Evolutionary conservation across 1,284 basidiomycete species (phyloP), one percentile per base, ranked within the genome.

Genomic region (Rhodotorula sp.): DNA sequence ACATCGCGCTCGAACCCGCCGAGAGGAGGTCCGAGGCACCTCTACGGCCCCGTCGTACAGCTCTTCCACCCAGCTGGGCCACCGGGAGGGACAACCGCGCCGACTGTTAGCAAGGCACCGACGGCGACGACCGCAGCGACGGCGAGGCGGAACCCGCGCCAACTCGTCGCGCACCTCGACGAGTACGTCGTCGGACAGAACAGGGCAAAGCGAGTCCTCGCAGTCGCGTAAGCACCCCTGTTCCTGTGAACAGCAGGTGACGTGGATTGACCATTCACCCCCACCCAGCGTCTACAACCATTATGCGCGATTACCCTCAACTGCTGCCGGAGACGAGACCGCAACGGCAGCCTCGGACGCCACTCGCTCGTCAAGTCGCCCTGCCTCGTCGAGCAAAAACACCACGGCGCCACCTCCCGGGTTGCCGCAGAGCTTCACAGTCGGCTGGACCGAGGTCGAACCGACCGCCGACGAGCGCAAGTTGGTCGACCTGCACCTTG

Each of bases 121-220:
- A 42, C 37, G 8, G 53, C 26, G 53, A 26, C 24, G 51, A 26
- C 53, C 5, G 53, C 12, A 7, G n/a, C 53, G n/a, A 18, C 53
- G 8, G 29, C n/a, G 26, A 54, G 53, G 53, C 26, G 29, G 53
- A 54, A 54, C 26, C 53, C 53, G 53, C 24, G 53, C 49, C 49
- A 67, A 55, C 42, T 67, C 45, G 46, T 62, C 37, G 29, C 29
- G n/a, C 67, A 70, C 29, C 30, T 74, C 22, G 61, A 72, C 54
- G 60, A 68, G 42, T 74, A 66, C 79, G 88, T 97, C n/a, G 86
- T 97, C 20, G 94, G 95, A 3, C 95, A 97, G 80, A 90, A 91
- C 73, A 85, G 85, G 72, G 94, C 95, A 5, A 97, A 97, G 85
- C 93, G 93, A 79, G 89, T 92, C 17, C 85, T 97, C 26, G 91